phyloP scores from a whole-genome alignment of 768 basidiomycete species.

The Tephrocybe rancida region DNA sequence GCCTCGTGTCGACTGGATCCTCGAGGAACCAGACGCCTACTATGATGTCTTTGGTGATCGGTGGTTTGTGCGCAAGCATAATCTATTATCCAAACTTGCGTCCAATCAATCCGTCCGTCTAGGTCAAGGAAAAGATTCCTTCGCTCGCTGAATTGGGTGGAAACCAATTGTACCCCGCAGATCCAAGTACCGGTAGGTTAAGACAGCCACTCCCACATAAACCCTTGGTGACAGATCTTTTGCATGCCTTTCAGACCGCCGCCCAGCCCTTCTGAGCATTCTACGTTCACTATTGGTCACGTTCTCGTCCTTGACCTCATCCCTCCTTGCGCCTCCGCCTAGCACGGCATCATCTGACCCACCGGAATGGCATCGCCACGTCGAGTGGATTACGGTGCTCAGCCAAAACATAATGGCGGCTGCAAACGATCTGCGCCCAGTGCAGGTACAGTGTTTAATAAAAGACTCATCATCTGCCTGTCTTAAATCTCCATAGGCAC shows the following conservation, averaged over 20 bases:
- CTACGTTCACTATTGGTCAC: conserved; percentile 79
- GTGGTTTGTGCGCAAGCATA: conserved; percentile 72
- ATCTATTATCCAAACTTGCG: conserved; percentile 13
- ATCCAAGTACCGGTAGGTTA: conserved; percentile 64
- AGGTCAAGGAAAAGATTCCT: conserved; percentile 85
- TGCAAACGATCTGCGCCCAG: conserved; percentile 86
- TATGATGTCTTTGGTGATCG: conserved; percentile 87
- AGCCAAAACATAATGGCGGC: conserved; percentile 89
- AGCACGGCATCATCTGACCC: conserved; percentile 43
- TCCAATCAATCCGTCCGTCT: conserved; percentile 1
- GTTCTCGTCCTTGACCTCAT: conserved; percentile 72
- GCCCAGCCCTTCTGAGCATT: conserved; percentile 71
- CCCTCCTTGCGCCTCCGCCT: conserved; percentile 69
- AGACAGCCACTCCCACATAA: background rate
- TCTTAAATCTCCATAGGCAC: conserved; percentile 48
- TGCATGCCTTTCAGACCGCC: conserved; percentile 56
- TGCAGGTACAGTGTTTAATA: conserved; percentile 55
- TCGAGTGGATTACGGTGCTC: conserved; percentile 82
- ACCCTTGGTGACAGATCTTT: background rate
- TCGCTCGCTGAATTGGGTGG: conserved; percentile 83
- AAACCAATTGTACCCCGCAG: conserved; percentile 76
- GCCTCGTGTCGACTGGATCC: conserved; percentile 89
- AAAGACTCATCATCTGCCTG: background rate
- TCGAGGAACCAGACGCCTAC: conserved; percentile 72
- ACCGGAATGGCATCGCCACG: conserved; percentile 74